Conservation (phyloP, 2,329 filamentous ascomycete species). For the Botrytis sinoallii region DNA sequence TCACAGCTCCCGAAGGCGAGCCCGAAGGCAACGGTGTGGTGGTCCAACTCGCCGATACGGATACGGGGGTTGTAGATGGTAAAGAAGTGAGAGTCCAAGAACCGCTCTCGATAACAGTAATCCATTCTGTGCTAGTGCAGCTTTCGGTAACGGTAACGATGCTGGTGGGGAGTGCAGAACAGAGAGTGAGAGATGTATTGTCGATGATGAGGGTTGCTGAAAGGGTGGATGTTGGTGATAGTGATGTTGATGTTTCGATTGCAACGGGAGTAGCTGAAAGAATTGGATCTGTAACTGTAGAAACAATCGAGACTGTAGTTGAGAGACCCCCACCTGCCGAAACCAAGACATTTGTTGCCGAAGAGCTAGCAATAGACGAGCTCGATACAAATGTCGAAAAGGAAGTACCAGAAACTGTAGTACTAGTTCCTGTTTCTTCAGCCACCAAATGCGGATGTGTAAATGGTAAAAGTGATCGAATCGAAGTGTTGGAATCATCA, state of each 20-base stretch:
- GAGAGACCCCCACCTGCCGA: background rate
- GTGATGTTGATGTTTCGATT: background rate
- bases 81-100: background rate
- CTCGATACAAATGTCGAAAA: background rate
- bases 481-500: background rate
- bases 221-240: background rate
- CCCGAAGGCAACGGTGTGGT: too few species aligned
- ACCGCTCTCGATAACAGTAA: background rate
- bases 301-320: background rate
- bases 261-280: background rate
- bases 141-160: constrained; percentile 19
- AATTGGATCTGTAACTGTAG: background rate
- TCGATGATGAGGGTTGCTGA: background rate
- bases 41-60: background rate
- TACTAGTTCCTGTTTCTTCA: background rate
- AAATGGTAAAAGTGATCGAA: background rate
- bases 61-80: background rate
- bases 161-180: constrained; percentile 14
- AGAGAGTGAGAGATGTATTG: background rate
- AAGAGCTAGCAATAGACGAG: background rate
- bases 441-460: background rate
- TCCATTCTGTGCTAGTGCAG: constrained; percentile 15
- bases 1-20: background rate
- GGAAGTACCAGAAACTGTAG: background rate
- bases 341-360: background rate